A percentile compares a stretch with the other conserved stretches of the same genome.
phyloP scores from a whole-genome alignment of 208 protist genomes.

The Trichomonas gallinae region DNA sequence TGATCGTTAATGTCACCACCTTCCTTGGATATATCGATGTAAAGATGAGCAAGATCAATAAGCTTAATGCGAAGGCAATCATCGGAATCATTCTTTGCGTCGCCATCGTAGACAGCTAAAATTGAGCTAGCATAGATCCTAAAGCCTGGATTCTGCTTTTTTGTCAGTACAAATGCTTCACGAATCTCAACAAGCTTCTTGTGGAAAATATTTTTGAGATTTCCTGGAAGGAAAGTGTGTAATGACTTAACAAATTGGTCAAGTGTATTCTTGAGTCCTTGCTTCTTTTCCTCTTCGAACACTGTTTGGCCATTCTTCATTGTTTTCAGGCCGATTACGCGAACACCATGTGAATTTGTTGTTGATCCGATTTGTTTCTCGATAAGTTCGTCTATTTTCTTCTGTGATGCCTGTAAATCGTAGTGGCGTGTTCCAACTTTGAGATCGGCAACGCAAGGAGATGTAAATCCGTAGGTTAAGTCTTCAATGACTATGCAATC shows the following conservation, averaged over 20 bases:
- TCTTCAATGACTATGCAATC: background rate
- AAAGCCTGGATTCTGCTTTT: background rate
- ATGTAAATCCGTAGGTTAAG: background rate
- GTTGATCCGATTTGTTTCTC: background rate
- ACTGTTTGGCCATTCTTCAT: background rate
- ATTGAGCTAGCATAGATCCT: background rate
- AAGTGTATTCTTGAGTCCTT: background rate
- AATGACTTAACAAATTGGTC: background rate
- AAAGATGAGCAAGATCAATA: background rate
- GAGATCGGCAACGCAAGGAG: background rate
- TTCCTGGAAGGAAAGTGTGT: background rate
- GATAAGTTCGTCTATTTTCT: background rate
- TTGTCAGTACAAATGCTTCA: background rate
- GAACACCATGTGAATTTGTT: background rate
- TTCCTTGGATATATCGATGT: background rate
- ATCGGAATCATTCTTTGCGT: background rate
- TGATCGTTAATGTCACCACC: background rate
- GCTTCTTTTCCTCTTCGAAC: background rate
- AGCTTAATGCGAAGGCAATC: background rate
- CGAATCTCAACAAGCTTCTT: background rate
- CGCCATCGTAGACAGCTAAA: background rate
- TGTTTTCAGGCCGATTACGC: background rate
- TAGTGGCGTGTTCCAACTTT: conserved; percentile 1
- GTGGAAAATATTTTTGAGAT: background rate
- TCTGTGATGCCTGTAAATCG: background rate